Evolutionary conservation across 2,329 filamentous ascomycete genomes (phyloP).

Genomic region (Colletotrichum somersetense): DNA sequence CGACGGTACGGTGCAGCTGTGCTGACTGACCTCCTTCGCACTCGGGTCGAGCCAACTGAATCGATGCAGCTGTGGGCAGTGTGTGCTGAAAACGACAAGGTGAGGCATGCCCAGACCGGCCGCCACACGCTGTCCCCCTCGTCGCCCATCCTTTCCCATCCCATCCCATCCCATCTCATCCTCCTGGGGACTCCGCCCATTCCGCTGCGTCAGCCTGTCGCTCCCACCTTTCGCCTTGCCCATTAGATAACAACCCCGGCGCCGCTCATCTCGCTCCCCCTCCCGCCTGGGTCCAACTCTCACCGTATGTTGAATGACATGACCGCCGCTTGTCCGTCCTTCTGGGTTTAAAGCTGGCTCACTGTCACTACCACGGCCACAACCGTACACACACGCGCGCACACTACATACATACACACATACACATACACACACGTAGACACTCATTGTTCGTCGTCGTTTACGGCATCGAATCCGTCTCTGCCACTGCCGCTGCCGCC

Average conservation of each 20-base stretch:
- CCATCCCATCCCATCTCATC: slow-evolving; percentile 37
- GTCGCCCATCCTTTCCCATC: slow-evolving; percentile 36
- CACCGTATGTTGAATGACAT: slow-evolving; percentile 42
- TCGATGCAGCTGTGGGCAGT: slow-evolving; percentile 25
- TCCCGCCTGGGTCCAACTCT: slow-evolving; percentile 39
- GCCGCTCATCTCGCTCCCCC: slow-evolving; percentile 42
- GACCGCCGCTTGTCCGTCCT: slow-evolving; percentile 33
- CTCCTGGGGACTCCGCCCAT: slow-evolving; percentile 41
- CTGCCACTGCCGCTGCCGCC: slow-evolving; percentile 16
- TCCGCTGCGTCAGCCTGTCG: slow-evolving; percentile 42
- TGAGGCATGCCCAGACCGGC: slow-evolving; percentile 40
- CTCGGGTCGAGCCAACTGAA: slow-evolving; percentile 32
- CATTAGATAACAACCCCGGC: slow-evolving; percentile 41
- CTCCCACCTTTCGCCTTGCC: slow-evolving; percentile 41
- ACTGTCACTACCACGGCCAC: slow-evolving; percentile 31
- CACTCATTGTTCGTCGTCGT: slow-evolving; percentile 4
- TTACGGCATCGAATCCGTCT: slow-evolving; percentile 31
- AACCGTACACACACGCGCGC: not conserved
- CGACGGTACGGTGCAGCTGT: slow-evolving; percentile 18
- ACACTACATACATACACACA: not conserved
- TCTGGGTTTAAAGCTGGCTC: slow-evolving; percentile 40
- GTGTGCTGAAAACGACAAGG: slow-evolving; percentile 37
- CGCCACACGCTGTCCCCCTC: slow-evolving; percentile 32
- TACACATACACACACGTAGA: too few species aligned
- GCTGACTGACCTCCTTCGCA: slow-evolving; percentile 5